Evolutionary conservation across 768 basidiomycete genomes (phyloP), one percentile per base, ranked within the genome.

Genomic region (Phlebiopsis gigantea): DNA sequence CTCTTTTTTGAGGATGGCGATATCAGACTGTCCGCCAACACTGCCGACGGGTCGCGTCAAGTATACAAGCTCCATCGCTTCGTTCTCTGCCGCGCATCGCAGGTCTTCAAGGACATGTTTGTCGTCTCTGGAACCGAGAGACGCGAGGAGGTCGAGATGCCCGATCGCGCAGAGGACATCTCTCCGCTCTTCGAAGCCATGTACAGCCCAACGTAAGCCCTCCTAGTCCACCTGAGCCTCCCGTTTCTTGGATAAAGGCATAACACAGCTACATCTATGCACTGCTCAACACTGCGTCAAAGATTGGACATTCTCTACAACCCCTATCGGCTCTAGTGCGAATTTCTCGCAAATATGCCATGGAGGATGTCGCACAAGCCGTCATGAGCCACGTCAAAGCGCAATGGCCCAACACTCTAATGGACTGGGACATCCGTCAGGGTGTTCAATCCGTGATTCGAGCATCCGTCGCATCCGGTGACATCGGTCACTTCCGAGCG

Each of bases 141-240:
- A 1, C 14, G 39, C 6, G 47, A 28, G 7, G 21, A 46, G 2
- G 57, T 64, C 1, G 14, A 43, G 5, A 17, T 64, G 28, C n/a
- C 54, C 1, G 63, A 64, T 46, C n/a, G 48, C 22, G 63, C 58
- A 5, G 53, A 47, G 14, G 63, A 57, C 30, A 12, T 64, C 4
- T 45, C 55, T 3, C 28, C 12, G 4, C 25, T 64, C 4, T 39
- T 64, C 10, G 26, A 44, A 5, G 47, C n/a, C 30, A 14, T 64
- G 25, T 64, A 62, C 39, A 41, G 42, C 21, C 48, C 56, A 8
- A 31, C 26, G 56, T 57, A 22, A 15, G 56, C 45, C 22, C 42
- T 6, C 43, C 17, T 7, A 44, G n/a, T n/a, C 17, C 43, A 44
- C 7, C 8, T 25, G 22, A 3, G 42, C 45, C n/a, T n/a, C n/a